Percentiles rank a stretch among this genome's conserved stretches.
Conservation (phyloP, 805 yeast species). For the fission yeast (Schizosaccharomyces pombe) region DNA sequence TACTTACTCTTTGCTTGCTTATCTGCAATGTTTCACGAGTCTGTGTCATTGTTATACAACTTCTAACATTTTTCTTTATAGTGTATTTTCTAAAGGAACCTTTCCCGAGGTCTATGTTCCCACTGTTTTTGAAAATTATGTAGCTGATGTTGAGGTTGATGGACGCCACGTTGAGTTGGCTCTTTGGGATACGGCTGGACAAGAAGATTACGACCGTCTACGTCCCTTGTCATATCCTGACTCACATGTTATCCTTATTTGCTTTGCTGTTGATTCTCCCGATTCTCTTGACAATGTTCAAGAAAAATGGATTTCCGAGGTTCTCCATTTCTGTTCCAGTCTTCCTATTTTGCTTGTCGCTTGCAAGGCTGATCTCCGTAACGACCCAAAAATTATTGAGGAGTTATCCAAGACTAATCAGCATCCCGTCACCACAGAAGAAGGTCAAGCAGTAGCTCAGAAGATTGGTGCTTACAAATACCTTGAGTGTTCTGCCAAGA, state of each 20-base stretch:
- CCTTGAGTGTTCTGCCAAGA: slow-evolving; percentile 80
- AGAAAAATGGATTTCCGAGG: slow-evolving; percentile 91
- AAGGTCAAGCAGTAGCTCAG: slow-evolving; percentile 69
- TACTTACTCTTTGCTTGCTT: too few species aligned
- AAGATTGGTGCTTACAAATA: slow-evolving; percentile 72
- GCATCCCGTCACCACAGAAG: slow-evolving; percentile 58
- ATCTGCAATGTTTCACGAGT: too few species aligned
- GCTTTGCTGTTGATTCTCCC: slow-evolving; percentile 77
- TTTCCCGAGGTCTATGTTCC: slow-evolving; percentile 91
- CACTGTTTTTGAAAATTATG: slow-evolving; percentile 91
- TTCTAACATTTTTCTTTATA: slow-evolving; percentile 6
- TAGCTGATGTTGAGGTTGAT: slow-evolving; percentile 81
- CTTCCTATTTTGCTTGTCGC: slow-evolving; percentile 83
- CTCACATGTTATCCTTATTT: slow-evolving; percentile 71
- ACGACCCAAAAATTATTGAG: slow-evolving; percentile 56
- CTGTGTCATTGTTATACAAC: too few species aligned
- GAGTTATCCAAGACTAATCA: slow-evolving; percentile 49
- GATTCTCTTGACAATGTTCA: slow-evolving; percentile 83
- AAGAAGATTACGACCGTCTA: slow-evolving; percentile 87
- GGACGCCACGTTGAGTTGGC: slow-evolving; percentile 85
- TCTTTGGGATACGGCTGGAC: slow-evolving; percentile 96
- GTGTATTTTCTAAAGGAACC: slow-evolving; percentile 61
- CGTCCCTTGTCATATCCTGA: slow-evolving; percentile 84
- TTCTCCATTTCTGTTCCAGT: slow-evolving; percentile 79
- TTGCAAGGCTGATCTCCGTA: slow-evolving; percentile 72